Conservation (phyloP, 2,329 filamentous ascomycete genomes). For the Curvularia sp. region DNA sequence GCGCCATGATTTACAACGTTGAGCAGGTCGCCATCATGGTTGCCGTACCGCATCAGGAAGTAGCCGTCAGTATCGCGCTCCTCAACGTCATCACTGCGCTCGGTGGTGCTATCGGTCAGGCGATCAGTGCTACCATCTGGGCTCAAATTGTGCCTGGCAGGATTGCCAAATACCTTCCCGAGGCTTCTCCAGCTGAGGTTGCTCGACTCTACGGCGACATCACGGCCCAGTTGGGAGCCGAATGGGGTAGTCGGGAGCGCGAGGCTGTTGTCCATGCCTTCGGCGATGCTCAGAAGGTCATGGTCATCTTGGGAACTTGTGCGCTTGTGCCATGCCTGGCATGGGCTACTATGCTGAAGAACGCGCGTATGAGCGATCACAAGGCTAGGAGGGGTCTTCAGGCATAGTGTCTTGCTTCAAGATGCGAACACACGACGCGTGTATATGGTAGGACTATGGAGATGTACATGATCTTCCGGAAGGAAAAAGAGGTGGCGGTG, state of each 20-base stretch:
- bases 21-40: conserved; percentile 32
- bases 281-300: conserved; percentile 38
- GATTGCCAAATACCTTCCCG: conserved; percentile 27
- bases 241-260: conserved; percentile 56
- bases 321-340: conserved; percentile 34
- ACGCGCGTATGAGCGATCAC: conserved; percentile 26
- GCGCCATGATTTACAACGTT: conserved; percentile 29
- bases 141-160: conserved; percentile 59
- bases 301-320: conserved; percentile 39
- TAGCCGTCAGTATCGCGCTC: conserved; percentile 47
- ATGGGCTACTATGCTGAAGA: conserved; percentile 33
- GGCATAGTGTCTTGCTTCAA: conserved; percentile 5
- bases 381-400: conserved; percentile 18
- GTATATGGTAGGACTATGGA: background rate
- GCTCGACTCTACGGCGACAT: conserved; percentile 51
- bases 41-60: conserved; percentile 28
- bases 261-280: conserved; percentile 46
- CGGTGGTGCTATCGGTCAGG: conserved; percentile 51
- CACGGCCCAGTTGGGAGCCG: conserved; percentile 61
- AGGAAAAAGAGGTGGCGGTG: background rate
- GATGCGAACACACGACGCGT: background rate
- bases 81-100: conserved; percentile 64
- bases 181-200: conserved; percentile 13
- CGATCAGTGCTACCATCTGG: conserved; percentile 69
- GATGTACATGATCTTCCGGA: background rate